Evolutionary conservation across 306 rosid genomes (phyloP).

Genomic region (Lotus japonicus): DNA sequence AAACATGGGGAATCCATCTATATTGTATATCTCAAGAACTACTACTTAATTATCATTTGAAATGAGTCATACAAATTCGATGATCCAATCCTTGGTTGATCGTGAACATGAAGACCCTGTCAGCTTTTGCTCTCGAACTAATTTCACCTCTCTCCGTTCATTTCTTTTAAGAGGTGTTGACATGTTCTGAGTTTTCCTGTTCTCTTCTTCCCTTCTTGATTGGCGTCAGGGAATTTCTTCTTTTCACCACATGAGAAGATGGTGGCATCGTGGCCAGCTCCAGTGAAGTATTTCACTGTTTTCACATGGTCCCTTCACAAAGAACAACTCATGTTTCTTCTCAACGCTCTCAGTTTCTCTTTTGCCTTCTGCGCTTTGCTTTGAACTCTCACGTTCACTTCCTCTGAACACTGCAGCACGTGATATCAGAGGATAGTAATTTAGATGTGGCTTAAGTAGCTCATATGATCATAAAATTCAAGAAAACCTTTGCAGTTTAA

Average conservation of each 20-base stretch:
- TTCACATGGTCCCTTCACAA: slow-evolving; percentile 33
- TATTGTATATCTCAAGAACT: background rate
- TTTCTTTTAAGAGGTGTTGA: background rate
- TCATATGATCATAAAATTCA: too few relatives aligned
- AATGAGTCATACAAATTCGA: slow-evolving; percentile 11
- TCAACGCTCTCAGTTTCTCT: slow-evolving; percentile 48
- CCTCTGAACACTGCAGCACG: slow-evolving; percentile 49
- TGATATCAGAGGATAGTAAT: background rate
- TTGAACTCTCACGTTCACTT: slow-evolving; percentile 38
- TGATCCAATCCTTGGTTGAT: background rate
- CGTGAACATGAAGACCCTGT: background rate
- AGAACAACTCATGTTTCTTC: slow-evolving; percentile 59
- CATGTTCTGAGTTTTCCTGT: background rate
- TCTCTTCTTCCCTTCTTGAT: background rate
- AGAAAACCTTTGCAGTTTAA: too few relatives aligned
- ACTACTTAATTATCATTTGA: slow-evolving; percentile 2
- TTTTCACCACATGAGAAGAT: background rate
- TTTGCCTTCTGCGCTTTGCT: slow-evolving; percentile 53
- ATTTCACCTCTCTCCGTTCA: background rate
- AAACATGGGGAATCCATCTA: background rate
- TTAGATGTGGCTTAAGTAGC: background rate
- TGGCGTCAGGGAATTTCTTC: background rate
- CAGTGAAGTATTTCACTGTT: background rate
- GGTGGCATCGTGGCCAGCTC: background rate
- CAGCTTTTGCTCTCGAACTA: background rate